Base-by-base conservation (phyloP, 371 early-diverging fungal species). In the Lichtheimia ramosa region DNA sequence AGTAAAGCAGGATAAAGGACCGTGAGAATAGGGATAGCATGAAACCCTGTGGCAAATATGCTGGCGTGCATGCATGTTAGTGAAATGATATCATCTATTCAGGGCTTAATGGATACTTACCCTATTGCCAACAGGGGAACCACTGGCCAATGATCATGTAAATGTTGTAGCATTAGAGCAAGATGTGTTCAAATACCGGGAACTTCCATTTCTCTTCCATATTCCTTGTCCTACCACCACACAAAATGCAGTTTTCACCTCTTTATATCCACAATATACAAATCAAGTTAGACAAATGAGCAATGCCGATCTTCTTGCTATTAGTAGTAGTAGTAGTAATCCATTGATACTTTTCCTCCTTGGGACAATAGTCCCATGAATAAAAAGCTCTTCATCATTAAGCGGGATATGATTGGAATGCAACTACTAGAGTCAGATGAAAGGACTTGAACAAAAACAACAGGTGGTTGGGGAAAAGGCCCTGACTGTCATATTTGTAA, bases 11-110 rank as follows among this genome's bases (percentile, higher is more conserved):
- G 40, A 18, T 62, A 67, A 12, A 67, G 39, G 54, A 64, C 63
- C 13, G 54, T 52, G 10, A 73, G 62, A 15, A 73, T 7, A 3
- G 77, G 77, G 18, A 76, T 62, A 6, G 69, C 62, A 43, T 76
- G 71, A 43, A 66, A 73, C 14, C 73, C 74, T 39, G 64, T 64
- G 1, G 65, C 73, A 55, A 76, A 76, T 3, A 60, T 10, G 5
- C 75, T 74, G 10, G 6, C 34, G 34, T 34, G 10, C 10, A n/a
- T 20, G 39, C 15, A 50, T 13, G n/a, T 43, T 20, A 50, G 28
- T 18, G 15, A 7, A 6, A 56, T 10, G 3, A 23, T 49, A 13
- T 13, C 46, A 16, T 46, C n/a, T 43, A 15, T 46, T 46, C 46
- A 49, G 13, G 49, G 15, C 15, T n/a, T 7, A 46, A n/a, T 49